Evolutionary conservation across 2,329 filamentous ascomycete genomes (phyloP), one percentile per base, ranked within the genome.

Genomic region (Neofusicoccum kwambonambiense): DNA sequence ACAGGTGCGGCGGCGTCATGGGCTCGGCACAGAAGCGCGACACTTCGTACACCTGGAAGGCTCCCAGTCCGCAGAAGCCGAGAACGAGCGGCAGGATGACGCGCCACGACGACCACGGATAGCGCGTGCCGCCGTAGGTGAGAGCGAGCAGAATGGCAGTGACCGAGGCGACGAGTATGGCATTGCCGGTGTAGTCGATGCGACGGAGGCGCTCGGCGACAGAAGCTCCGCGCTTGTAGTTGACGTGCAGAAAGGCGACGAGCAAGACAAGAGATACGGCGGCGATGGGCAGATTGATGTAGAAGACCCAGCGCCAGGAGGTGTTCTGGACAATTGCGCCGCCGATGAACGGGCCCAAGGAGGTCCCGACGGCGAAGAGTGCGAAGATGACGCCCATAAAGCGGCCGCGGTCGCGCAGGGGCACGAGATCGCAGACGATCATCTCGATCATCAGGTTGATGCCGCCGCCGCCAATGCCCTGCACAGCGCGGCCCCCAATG

Each of bases 401-500:
- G 9, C 78, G 74, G 6, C 79, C 79, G 58, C 83, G 72, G 64
- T 84, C 69, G 1, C 71, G 66, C 19, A 86, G 71, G 0, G 82
- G 80, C 0, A 85, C 78, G 3, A 86, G 70, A 64, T 86, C 84
- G 27, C 77, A 81, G 11, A 84, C 74, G 17, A 86, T 78, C 56
- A 85, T 77, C 17, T 82, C 79, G 2, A 79, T 74, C 3, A 85
- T 72, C 47, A 81, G 69, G 58, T 77, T 77, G 67, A 82, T 77
- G 0, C 82, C 83, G 1, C 80, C 82, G 1, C 74, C 78, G 0
- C 82, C 83, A 1, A 83, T 70, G 0, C 87, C 86, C 65, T 88
- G 85, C 1, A 89, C 72, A 0, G 78, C 79, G 0, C 86, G 79
- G 12, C 84, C 84, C 66, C 76, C 79, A n/a, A 90, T 85, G 1